A percentile compares a stretch with the other conserved stretches of the same genome.
phyloP scores from a whole-genome alignment of 2,329 filamentous ascomycete species.

The Emmonsiellopsis sp. region DNA sequence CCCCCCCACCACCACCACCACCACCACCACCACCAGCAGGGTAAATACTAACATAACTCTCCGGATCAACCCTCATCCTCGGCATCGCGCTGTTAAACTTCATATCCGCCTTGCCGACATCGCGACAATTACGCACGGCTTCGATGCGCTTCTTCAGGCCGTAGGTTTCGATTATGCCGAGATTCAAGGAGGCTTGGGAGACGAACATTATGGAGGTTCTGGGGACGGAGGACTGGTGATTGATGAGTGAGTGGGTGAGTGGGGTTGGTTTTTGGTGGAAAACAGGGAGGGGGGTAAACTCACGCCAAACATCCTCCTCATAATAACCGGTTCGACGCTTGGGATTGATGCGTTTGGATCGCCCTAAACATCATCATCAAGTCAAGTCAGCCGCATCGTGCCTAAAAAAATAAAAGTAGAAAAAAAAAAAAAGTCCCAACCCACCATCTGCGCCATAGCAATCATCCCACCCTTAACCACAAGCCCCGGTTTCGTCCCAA shows the following conservation, averaged over 20 bases:
- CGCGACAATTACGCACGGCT: conserved; percentile 66
- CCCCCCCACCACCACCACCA: conserved; percentile 72
- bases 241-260: not conserved
- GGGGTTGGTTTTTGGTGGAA: not conserved
- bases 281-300: conserved; percentile 9
- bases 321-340: conserved; percentile 74
- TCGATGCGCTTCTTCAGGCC: conserved; percentile 70
- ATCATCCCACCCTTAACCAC: conserved; percentile 87
- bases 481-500: conserved; percentile 74
- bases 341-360: conserved; percentile 79
- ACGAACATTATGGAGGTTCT: conserved; percentile 73
- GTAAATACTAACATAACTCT: conserved; percentile 56
- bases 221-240: conserved; percentile 58
- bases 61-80: conserved; percentile 83
- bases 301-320: conserved; percentile 74
- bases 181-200: conserved; percentile 59
- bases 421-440: conserved; percentile 13
- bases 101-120: conserved; percentile 77
- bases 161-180: conserved; percentile 61
- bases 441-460: conserved; percentile 72
- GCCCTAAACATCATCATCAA: conserved; percentile 42
- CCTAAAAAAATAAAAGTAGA: not conserved
- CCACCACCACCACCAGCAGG: conserved; percentile 47
- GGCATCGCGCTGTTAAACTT: conserved; percentile 78
- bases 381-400: not conserved